phyloP scores from a whole-genome alignment of 129 eudicot species.

The Mikania micrantha region DNA sequence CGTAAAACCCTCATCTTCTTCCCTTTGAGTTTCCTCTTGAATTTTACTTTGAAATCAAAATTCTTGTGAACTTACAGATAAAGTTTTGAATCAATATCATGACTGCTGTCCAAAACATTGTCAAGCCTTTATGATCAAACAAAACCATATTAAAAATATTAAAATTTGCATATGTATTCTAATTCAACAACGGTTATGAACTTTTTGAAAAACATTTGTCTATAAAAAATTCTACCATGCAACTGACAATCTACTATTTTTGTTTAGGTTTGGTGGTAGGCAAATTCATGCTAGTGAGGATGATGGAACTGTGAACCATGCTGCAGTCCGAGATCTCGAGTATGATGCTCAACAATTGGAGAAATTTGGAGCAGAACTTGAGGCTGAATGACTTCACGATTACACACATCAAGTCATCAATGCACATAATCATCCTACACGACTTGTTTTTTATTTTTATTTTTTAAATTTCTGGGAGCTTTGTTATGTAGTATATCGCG shows the following conservation, averaged over 20 bases:
- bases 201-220: too few relatives aligned
- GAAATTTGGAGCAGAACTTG: slow-evolving; percentile 88
- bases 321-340: slow-evolving; percentile 54
- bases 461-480: neutral
- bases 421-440: slow-evolving; percentile 25
- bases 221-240: too few relatives aligned
- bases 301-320: slow-evolving; percentile 81
- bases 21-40: too few relatives aligned
- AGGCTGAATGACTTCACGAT: slow-evolving; percentile 42
- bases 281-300: slow-evolving; percentile 82
- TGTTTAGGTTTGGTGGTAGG: slow-evolving; percentile 77
- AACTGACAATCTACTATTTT: neutral
- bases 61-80: neutral
- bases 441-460: neutral
- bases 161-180: neutral
- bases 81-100: neutral
- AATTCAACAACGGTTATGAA: neutral
- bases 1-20: too few relatives aligned
- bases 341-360: slow-evolving; percentile 76
- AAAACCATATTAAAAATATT: neutral
- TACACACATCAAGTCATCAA: slow-evolving; percentile 12
- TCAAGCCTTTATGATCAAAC: neutral
- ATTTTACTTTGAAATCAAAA: too few relatives aligned
- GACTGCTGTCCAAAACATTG: neutral
- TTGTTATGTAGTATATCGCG: neutral